A percentile compares a stretch with the other conserved stretches of the same genome.
Conservation (phyloP, 177 flowering plant species). For the Vitis hybrid region DNA sequence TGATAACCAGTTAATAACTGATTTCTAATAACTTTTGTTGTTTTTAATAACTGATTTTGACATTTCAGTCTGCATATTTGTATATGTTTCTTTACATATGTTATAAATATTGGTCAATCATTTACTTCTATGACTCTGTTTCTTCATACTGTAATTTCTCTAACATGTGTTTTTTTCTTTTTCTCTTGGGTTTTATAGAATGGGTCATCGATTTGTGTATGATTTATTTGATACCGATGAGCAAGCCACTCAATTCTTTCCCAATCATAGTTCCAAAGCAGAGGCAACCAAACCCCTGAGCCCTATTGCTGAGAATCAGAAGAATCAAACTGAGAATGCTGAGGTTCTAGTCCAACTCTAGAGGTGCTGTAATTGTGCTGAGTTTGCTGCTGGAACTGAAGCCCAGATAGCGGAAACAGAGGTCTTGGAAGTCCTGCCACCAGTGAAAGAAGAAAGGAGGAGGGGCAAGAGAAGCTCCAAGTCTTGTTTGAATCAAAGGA, state of each 20-base stretch:
- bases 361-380: slow-evolving; percentile 4
- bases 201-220: no score
- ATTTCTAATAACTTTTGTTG: no score
- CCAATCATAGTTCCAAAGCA: slow-evolving; percentile 1
- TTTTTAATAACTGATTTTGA: neutral
- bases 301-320: slow-evolving; percentile 4
- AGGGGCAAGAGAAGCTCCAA: slow-evolving; percentile 11
- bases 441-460: slow-evolving; percentile 7
- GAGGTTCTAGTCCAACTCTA: neutral
- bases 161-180: neutral
- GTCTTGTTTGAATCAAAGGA: slow-evolving; percentile 6
- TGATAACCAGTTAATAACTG: neutral
- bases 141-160: no score
- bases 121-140: no score
- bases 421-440: neutral
- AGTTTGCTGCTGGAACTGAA: slow-evolving; percentile 6
- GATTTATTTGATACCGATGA: neutral
- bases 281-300: slow-evolving; percentile 11
- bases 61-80: neutral
- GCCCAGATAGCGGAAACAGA: neutral
- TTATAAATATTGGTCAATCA: neutral
- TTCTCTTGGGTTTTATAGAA: neutral
- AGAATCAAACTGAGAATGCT: slow-evolving; percentile 2
- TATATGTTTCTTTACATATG: no score
- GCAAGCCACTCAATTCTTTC: slow-evolving; percentile 1